Evolutionary conservation across 768 basidiomycete species (phyloP).

Genomic region (Tephrocybe sp.): DNA sequence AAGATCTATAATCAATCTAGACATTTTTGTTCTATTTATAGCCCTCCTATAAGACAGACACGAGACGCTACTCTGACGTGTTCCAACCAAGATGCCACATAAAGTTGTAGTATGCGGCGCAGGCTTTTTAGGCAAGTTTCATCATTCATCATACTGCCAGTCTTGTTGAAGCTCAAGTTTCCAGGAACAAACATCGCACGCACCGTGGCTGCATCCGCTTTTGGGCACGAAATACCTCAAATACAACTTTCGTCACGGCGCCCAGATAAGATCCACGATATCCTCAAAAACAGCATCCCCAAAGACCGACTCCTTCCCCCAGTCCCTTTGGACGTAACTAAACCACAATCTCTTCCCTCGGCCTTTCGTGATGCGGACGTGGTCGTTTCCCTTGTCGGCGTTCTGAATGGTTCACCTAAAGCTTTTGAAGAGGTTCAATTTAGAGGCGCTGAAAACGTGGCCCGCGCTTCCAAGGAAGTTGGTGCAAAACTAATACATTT

Average conservation of each 20-base stretch:
- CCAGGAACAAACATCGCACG: slow-evolving; percentile 46
- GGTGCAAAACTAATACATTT: slow-evolving; percentile 64
- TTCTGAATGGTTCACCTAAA: slow-evolving; percentile 54
- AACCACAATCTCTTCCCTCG: slow-evolving; percentile 37
- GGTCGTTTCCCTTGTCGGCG: slow-evolving; percentile 68
- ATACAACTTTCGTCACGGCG: slow-evolving; percentile 62
- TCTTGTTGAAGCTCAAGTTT: slow-evolving; percentile 35
- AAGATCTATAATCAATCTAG: background rate
- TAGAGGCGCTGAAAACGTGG: slow-evolving; percentile 67
- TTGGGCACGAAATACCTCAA: slow-evolving; percentile 27
- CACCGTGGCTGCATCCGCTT: slow-evolving; percentile 35
- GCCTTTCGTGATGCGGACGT: slow-evolving; percentile 55
- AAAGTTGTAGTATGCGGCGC: slow-evolving; percentile 54
- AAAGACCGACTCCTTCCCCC: slow-evolving; percentile 38
- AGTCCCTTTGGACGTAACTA: slow-evolving; percentile 52
- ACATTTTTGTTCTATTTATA: slow-evolving; percentile 1
- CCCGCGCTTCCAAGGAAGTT: slow-evolving; percentile 43
- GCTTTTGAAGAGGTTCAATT: slow-evolving; percentile 62
- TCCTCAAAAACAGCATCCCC: slow-evolving; percentile 29
- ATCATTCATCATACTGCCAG: background rate
- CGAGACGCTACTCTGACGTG: background rate
- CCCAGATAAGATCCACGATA: slow-evolving; percentile 39
- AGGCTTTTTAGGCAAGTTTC: slow-evolving; percentile 54
- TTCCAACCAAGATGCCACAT: slow-evolving; percentile 6
- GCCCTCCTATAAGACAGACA: background rate